These are phyloP conservation scores for Monotropa hypopitys DNA, from an alignment of 179 eudicot genomes.

Conservation along the genomic window DNA sequence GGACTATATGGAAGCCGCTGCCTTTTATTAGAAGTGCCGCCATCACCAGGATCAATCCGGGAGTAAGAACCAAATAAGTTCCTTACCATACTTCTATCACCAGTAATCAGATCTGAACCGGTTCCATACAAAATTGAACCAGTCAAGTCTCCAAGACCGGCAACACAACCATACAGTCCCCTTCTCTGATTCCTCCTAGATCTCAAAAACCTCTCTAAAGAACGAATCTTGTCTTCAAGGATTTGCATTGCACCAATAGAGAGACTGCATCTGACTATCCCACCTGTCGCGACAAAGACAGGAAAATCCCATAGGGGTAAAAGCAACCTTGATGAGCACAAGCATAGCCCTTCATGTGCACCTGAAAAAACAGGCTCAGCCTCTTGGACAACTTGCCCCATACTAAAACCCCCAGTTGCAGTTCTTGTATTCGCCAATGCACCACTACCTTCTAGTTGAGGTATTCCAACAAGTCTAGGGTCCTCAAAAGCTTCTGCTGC, in stretches of 20 bases:
- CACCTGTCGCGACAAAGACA: conserved; percentile 48
- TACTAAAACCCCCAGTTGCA: conserved; percentile 86
- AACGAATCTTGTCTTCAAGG: conserved; percentile 86
- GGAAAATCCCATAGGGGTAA: conserved; percentile 95
- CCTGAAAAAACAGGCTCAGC: conserved; percentile 98
- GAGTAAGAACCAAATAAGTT: conserved; percentile 67
- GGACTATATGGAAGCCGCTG: conserved; percentile 79
- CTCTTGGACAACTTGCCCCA: conserved; percentile 99
- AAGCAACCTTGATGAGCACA: conserved; percentile 90
- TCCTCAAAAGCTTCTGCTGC: conserved; percentile 99
- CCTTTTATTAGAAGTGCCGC: conserved; percentile 59
- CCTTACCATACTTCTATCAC: conserved; percentile 61
- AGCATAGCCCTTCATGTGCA: conserved; percentile 92
- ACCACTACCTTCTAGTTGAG: conserved; percentile 85
- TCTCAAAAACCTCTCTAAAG: conserved; percentile 72
- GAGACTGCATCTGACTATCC: conserved; percentile 62
- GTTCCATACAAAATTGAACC: conserved; percentile 80
- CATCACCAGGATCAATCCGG: conserved; percentile 53
- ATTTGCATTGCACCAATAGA: conserved; percentile 67
- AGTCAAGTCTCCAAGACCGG: conserved; percentile 85
- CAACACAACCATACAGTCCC: conserved; percentile 92
- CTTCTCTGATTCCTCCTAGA: conserved; percentile 84
- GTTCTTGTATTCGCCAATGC: conserved; percentile 73
- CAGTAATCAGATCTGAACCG: conserved; percentile 46
- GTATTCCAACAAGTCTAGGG: conserved; percentile 90